These are phyloP conservation scores for Myriosclerotinia scirpicola DNA, from an alignment of 2,329 filamentous ascomycete genomes.

Conservation along the genomic window DNA sequence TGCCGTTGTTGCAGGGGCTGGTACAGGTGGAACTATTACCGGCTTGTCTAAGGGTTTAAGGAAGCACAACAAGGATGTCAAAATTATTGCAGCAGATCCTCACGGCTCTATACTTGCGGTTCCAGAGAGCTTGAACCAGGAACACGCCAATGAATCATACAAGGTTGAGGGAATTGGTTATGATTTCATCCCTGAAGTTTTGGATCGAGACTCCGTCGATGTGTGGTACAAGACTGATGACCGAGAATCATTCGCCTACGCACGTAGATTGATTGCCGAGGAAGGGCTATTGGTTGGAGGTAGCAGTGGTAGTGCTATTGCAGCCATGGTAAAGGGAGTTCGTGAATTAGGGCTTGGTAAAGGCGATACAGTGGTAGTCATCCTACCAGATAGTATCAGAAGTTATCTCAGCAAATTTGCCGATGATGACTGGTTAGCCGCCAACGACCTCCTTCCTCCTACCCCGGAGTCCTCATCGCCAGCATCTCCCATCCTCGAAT, in stretches of 20 bases:
- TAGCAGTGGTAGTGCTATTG: slow-evolving; percentile 88
- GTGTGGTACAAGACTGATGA: slow-evolving; percentile 99
- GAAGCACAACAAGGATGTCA: slow-evolving; percentile 83
- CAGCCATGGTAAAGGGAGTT: slow-evolving; percentile 73
- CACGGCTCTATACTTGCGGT: slow-evolving; percentile 87
- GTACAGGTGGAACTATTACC: slow-evolving; percentile 93
- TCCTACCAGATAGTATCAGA: slow-evolving; percentile 93
- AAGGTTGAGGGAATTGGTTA: slow-evolving; percentile 99
- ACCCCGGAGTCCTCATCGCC: slow-evolving; percentile 50
- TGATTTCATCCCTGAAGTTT: slow-evolving; percentile 94
- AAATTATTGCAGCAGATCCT: slow-evolving; percentile 90
- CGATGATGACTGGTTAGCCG: slow-evolving; percentile 97
- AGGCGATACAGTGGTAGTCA: slow-evolving; percentile 84
- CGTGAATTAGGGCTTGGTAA: slow-evolving; percentile 76
- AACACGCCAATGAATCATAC: slow-evolving; percentile 79
- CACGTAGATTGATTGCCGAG: slow-evolving; percentile 87
- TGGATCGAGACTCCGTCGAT: slow-evolving; percentile 77
- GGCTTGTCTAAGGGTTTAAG: slow-evolving; percentile 80
- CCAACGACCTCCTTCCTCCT: slow-evolving; percentile 82
- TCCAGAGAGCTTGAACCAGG: slow-evolving; percentile 75
- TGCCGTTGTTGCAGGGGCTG: slow-evolving; percentile 85
- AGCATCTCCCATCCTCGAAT: slow-evolving; percentile 43
- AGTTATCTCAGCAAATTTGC: slow-evolving; percentile 98
- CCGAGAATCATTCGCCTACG: slow-evolving; percentile 83
- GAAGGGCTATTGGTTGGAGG: slow-evolving; percentile 93